Conservation (phyloP, 2,329 filamentous ascomycete species). For the Hymenoscyphus infarciens region DNA sequence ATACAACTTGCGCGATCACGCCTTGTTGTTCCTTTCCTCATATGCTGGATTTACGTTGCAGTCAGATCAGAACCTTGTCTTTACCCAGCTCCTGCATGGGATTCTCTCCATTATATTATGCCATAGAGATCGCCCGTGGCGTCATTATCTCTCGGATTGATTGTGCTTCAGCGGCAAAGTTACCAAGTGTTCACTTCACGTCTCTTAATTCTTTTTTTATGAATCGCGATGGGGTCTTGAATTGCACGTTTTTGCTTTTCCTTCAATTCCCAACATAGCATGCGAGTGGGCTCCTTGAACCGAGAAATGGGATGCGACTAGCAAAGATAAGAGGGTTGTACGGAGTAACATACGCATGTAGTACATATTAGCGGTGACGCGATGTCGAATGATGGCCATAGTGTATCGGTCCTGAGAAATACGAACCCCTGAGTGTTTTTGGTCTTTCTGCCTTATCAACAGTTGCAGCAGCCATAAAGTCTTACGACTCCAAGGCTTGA, state of each 20-base stretch:
- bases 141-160: not conserved
- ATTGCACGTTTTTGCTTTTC: not conserved
- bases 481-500: not conserved
- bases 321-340: slow-evolving; percentile 3
- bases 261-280: not conserved
- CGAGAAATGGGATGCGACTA: not conserved
- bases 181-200: not conserved
- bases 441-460: not conserved
- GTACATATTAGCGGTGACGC: slow-evolving; percentile 2
- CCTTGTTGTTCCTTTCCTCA: not conserved
- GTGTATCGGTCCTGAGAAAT: not conserved
- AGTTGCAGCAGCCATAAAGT: no score
- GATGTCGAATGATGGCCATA: not conserved
- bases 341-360: not conserved
- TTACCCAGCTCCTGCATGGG: not conserved
- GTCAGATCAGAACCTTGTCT: not conserved
- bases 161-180: not conserved
- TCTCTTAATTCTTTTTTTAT: not conserved
- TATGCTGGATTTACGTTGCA: not conserved
- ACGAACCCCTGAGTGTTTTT: not conserved
- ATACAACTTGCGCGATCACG: not conserved
- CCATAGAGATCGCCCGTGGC: not conserved
- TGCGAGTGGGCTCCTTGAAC: not conserved
- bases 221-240: not conserved
- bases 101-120: not conserved